A percentile compares a stretch with the other conserved stretches of the same genome.
These are phyloP conservation scores for Entomortierella chlamydospora DNA, from an alignment of 192 early-diverging fungal genomes.

Conservation along the genomic window DNA sequence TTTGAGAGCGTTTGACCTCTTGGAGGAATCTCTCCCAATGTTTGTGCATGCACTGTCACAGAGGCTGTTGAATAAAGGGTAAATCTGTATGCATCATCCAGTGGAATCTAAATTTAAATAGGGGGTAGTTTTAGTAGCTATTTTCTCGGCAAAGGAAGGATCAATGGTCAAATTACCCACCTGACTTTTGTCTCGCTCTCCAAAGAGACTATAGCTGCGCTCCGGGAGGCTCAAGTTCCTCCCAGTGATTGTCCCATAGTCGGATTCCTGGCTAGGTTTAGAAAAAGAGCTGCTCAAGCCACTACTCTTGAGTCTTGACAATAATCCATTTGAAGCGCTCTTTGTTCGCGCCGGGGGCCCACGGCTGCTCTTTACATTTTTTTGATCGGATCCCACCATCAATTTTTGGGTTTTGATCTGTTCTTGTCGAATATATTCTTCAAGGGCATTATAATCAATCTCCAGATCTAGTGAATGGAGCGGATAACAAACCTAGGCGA, in stretches of 20 bases:
- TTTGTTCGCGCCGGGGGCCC: slow-evolving; percentile 9
- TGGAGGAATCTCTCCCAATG: slow-evolving; percentile 65
- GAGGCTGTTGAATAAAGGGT: slow-evolving; percentile 74
- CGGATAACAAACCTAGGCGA: slow-evolving; percentile 41
- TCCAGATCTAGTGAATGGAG: slow-evolving; percentile 26
- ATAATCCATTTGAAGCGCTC: slow-evolving; percentile 18
- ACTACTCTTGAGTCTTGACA: slow-evolving; percentile 32
- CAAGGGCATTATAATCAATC: slow-evolving; percentile 37
- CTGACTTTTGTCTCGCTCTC: slow-evolving; percentile 47
- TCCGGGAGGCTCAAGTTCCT: slow-evolving; percentile 16
- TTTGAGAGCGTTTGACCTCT: slow-evolving; percentile 45
- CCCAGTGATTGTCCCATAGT: slow-evolving; percentile 32
- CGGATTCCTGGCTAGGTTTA: slow-evolving; percentile 12
- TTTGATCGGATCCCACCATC: slow-evolving; percentile 10
- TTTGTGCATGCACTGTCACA: slow-evolving; percentile 67
- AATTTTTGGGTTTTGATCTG: slow-evolving; percentile 47
- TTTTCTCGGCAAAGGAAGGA: neutral
- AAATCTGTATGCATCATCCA: slow-evolving; percentile 64
- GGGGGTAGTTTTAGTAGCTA: neutral
- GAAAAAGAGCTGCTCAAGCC: slow-evolving; percentile 23
- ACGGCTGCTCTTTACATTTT: neutral
- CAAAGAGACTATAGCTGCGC: slow-evolving; percentile 53
- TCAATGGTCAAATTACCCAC: slow-evolving; percentile 2
- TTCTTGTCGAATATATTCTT: slow-evolving; percentile 51
- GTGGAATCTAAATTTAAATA: slow-evolving; percentile 21